These are phyloP conservation scores for Yarrowia sp. DNA, from an alignment of 805 yeast species.

Conservation along the genomic window DNA sequence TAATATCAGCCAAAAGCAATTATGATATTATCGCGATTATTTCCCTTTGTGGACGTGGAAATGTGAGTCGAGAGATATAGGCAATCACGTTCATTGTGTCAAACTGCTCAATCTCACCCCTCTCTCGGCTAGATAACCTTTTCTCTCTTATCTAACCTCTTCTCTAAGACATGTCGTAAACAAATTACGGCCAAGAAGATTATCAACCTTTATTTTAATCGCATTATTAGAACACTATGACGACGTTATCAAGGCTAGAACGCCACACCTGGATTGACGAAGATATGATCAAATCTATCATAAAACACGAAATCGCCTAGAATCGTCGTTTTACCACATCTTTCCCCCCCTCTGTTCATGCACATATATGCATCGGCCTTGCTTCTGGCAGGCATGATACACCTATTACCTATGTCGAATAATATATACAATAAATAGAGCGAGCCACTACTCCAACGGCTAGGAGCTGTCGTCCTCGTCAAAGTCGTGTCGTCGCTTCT, in stretches of 20 bases:
- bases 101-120: not conserved
- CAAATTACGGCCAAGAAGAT: too few relatives aligned
- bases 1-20: not conserved
- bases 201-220: too few relatives aligned
- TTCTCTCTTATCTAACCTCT: not conserved
- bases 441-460: not conserved
- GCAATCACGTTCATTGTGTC: too few relatives aligned
- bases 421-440: conserved; percentile 35
- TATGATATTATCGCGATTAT: not conserved
- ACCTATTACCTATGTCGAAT: conserved; percentile 16
- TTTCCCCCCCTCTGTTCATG: not conserved
- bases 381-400: conserved; percentile 35
- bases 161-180: not conserved
- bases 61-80: too few relatives aligned
- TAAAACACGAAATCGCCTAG: too few relatives aligned
- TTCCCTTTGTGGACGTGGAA: not conserved
- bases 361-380: conserved; percentile 8
- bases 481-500: conserved; percentile 27
- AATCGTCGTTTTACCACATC: too few relatives aligned
- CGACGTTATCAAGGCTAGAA: too few relatives aligned
- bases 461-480: conserved; percentile 27
- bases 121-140: not conserved
- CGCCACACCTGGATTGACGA: too few relatives aligned
- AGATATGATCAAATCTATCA: too few relatives aligned
- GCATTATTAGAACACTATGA: too few relatives aligned